Base-by-base conservation (phyloP, 2,329 filamentous ascomycete species). In the Aspergillus terreus region DNA sequence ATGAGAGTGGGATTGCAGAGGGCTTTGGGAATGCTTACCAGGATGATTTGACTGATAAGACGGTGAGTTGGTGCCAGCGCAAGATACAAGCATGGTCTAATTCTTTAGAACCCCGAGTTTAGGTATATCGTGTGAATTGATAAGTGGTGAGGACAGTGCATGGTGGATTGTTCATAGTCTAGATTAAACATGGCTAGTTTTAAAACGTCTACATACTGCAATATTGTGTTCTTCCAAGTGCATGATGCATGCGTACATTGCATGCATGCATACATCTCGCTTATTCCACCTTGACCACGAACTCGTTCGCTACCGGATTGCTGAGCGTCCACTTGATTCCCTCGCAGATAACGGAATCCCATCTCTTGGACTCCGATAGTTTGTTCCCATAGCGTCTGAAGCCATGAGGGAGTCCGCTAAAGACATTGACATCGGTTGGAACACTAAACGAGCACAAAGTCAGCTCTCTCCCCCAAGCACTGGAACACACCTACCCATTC, bases 341-440 rank as follows among this genome's bases (percentile, higher is more conserved):
- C 4, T 61, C 51, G 6, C 56, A 58, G 41, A 66, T 63, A 0
- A 64, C 56, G 35, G 63, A 49, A 49, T 71, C 69, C 65, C 66
- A 71, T 9, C 56, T 52, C 50, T 61, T 56, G 11, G 53, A 61
- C 3, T 57, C 62, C 0, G 63, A 53, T n/a, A 71, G 38, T 23
- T 56, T 58, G 5, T 62, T 56, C 21, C 60, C 62, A 49, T 59
- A 62, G 5, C 63, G 53, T 41, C 74, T 63, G 57, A 81, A 81
- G 0, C 75, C 76, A 64, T 83, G 81, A 0, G 81, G 81, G 0
- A 82, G 63, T 0, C 80, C 80, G 23, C 68, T 72, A 60, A 81
- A 82, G 1, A 82, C 55, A 50, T 73, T 66, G 0, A 76, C 63
- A 49, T 78, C 65, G 0, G 78, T 80, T 0, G 79, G 73, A 0